Evolutionary conservation across 257 asterid genomes (phyloP).

Genomic region (Scutellaria galericulata): DNA sequence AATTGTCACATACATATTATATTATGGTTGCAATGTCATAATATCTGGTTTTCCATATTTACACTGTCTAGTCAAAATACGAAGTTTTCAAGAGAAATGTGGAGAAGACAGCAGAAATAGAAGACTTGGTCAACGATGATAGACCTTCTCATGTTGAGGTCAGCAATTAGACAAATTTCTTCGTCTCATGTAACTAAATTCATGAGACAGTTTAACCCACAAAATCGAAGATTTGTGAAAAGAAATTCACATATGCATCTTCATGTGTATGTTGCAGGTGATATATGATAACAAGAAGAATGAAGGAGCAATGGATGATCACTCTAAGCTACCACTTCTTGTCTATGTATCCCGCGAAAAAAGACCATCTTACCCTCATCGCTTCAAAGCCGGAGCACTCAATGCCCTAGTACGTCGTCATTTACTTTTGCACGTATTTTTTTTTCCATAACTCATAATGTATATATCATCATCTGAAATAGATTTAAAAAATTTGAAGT

Average conservation of each 20-base stretch:
- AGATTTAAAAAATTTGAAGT: too few relatives aligned
- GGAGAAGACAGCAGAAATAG: slow-evolving; percentile 65
- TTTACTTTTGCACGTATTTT: background rate
- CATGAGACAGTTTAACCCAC: background rate
- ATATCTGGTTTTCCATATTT: background rate
- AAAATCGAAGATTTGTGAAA: background rate
- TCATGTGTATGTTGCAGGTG: slow-evolving; percentile 45
- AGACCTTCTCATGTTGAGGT: slow-evolving; percentile 76
- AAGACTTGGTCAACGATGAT: slow-evolving; percentile 56
- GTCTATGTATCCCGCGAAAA: slow-evolving; percentile 70
- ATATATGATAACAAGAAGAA: slow-evolving; percentile 52
- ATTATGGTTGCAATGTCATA: too few relatives aligned
- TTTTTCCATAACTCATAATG: too few relatives aligned
- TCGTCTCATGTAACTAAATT: too few relatives aligned
- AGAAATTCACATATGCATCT: background rate
- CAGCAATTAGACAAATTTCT: too few relatives aligned
- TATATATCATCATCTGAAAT: too few relatives aligned
- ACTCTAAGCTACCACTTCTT: slow-evolving; percentile 53
- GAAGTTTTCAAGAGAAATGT: slow-evolving; percentile 73
- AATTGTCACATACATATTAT: too few relatives aligned
- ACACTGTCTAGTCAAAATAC: slow-evolving; percentile 52
- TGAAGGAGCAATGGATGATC: slow-evolving; percentile 33
- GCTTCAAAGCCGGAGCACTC: slow-evolving; percentile 74
- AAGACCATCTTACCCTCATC: slow-evolving; percentile 63
- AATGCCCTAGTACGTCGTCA: slow-evolving; percentile 50